These are phyloP conservation scores for Paraconiothyrium sp. DNA, from an alignment of 2,329 filamentous ascomycete genomes.

Conservation along the genomic window DNA sequence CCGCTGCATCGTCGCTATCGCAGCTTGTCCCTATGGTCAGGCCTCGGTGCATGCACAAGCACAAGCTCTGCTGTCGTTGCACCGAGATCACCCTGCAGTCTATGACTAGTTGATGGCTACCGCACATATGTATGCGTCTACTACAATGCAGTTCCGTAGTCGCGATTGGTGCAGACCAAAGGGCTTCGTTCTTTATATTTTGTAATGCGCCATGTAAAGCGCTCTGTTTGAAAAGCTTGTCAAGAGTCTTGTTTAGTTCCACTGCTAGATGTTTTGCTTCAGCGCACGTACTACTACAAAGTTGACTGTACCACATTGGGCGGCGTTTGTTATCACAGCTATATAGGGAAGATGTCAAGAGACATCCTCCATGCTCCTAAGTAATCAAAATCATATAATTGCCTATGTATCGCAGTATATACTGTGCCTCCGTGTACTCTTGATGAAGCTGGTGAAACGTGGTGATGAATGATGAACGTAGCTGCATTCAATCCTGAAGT, in stretches of 20 bases:
- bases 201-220: not conserved
- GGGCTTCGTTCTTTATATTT: not conserved
- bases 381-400: not conserved
- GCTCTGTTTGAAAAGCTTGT: not conserved
- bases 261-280: constrained; percentile 1
- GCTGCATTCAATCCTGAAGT: no score
- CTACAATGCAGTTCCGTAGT: not conserved
- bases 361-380: not conserved
- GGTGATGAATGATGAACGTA: no score
- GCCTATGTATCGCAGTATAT: no score
- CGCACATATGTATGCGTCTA: no score
- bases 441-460: no score
- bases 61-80: no score
- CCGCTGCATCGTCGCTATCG: not conserved
- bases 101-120: no score
- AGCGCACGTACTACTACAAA: not conserved
- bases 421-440: no score
- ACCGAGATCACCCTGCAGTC: no score
- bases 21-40: not conserved
- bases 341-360: not conserved
- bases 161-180: not conserved
- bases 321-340: constrained; percentile 1
- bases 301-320: not conserved
- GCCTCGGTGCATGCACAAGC: no score
- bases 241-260: not conserved